These are phyloP conservation scores for Chalciporus pseudorubinellus DNA, from an alignment of 768 basidiomycete species.

Conservation along the genomic window DNA sequence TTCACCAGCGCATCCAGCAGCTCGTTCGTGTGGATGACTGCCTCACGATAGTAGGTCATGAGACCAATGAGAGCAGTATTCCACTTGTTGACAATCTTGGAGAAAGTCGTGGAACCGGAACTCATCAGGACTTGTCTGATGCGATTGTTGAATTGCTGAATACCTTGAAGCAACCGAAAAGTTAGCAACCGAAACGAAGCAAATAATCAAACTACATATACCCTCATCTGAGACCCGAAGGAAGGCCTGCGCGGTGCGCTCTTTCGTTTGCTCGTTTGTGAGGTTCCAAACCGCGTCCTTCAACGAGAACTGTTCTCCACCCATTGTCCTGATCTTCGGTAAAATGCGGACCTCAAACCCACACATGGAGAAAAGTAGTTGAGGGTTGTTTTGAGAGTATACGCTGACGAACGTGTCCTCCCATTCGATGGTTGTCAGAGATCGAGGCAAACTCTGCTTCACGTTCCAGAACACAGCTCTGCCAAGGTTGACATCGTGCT, in stretches of 20 bases:
- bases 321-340: conserved; percentile 92
- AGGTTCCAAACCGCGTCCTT: conserved; percentile 97
- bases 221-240: conserved; percentile 96
- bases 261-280: conserved; percentile 96
- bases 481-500: conserved; percentile 98
- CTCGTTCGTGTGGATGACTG: conserved; percentile 96
- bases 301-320: conserved; percentile 95
- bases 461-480: conserved; percentile 99
- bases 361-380: conserved; percentile 96
- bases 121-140: conserved; percentile 97
- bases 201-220: conserved; percentile 20
- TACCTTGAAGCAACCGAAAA: conserved; percentile 47
- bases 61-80: conserved; percentile 93
- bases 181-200: background rate
- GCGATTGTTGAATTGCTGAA: conserved; percentile 97
- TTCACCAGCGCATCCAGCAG: conserved; percentile 95
- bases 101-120: conserved; percentile 97
- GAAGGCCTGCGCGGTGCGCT: conserved; percentile 97
- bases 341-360: conserved; percentile 99
- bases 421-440: conserved; percentile 98
- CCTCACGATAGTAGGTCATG: conserved; percentile 98
- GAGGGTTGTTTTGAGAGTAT: conserved; percentile 96
- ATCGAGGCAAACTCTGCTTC: conserved; percentile 93
- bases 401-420: conserved; percentile 97
- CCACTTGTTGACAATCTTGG: conserved; percentile 99